Percentiles rank a stretch among this genome's conserved stretches.
Conservation (phyloP, 1,139 yeast genomes). For the Saccharomyces hybrid region DNA sequence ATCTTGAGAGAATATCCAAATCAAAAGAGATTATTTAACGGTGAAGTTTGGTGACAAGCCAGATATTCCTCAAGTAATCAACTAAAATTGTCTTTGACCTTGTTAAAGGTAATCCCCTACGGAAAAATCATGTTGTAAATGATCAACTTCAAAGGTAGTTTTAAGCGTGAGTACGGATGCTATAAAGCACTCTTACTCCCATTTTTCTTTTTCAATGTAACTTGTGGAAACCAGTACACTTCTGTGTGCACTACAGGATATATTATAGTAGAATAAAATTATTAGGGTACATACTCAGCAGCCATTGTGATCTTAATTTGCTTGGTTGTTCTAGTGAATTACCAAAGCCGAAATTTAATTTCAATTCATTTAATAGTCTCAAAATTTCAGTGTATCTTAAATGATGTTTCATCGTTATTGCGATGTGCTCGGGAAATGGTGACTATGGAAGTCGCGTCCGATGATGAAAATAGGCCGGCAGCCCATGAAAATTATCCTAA, state of each 20-base stretch:
- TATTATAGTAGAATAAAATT: background rate
- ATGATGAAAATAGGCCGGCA: no score
- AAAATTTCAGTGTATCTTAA: background rate
- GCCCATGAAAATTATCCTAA: no score
- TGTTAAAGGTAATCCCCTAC: conserved; percentile 28
- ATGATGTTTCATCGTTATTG: background rate
- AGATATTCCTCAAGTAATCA: conserved; percentile 5
- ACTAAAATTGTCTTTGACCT: conserved; percentile 24
- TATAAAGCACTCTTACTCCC: background rate
- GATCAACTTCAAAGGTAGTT: background rate
- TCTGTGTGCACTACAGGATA: conserved; percentile 2
- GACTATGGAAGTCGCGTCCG: background rate
- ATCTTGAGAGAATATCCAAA: background rate
- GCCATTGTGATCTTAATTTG: conserved; percentile 28
- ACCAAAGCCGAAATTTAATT: background rate
- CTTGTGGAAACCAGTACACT: conserved; percentile 8
- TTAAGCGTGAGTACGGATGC: background rate
- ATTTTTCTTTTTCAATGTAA: conserved; percentile 13
- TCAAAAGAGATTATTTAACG: conserved; percentile 9
- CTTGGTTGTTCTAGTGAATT: conserved; percentile 10
- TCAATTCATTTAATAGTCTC: background rate
- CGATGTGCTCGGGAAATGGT: background rate
- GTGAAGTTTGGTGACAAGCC: conserved; percentile 12
- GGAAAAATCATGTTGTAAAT: background rate
- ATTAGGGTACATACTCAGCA: conserved; percentile 30